Conservation (phyloP, 1,139 yeast species). For the Pneumocystis canis region DNA sequence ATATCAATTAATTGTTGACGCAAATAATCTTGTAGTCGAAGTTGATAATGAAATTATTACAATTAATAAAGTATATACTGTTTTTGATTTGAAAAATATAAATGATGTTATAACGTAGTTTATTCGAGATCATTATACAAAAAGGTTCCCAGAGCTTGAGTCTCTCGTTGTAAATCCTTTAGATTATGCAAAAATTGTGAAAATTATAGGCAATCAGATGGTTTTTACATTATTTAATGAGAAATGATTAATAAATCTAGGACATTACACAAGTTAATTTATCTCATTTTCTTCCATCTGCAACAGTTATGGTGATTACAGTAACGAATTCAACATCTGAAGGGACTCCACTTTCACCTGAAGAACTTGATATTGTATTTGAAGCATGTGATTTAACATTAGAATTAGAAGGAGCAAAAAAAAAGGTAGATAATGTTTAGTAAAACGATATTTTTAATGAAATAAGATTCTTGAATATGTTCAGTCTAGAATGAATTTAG, state of each 20-base stretch:
- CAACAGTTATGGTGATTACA: slow-evolving; percentile 54
- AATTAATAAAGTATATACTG: slow-evolving; percentile 27
- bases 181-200: slow-evolving; percentile 45
- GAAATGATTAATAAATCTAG: not conserved
- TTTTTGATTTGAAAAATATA: not conserved
- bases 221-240: not conserved
- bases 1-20: slow-evolving; percentile 36
- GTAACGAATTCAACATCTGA: slow-evolving; percentile 51
- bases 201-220: slow-evolving; percentile 37
- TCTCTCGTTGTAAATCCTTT: slow-evolving; percentile 48
- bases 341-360: slow-evolving; percentile 24
- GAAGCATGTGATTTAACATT: slow-evolving; percentile 38
- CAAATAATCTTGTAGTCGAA: slow-evolving; percentile 44
- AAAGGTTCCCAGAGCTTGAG: slow-evolving; percentile 59
- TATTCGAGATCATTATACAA: slow-evolving; percentile 39
- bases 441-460: not conserved
- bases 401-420: slow-evolving; percentile 33
- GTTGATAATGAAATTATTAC: slow-evolving; percentile 42
- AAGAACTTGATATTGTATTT: slow-evolving; percentile 30
- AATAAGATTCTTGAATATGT: slow-evolving; percentile 38
- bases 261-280: slow-evolving; percentile 9
- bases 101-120: slow-evolving; percentile 19
- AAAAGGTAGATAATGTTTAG: not conserved
- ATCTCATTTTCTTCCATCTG: slow-evolving; percentile 29
- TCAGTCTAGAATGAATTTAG: slow-evolving; percentile 37